Percentiles rank a stretch among this genome's conserved stretches.
Evolutionary conservation across 306 rosid species (phyloP).

Genomic region (Cucurbita argyrosperma): DNA sequence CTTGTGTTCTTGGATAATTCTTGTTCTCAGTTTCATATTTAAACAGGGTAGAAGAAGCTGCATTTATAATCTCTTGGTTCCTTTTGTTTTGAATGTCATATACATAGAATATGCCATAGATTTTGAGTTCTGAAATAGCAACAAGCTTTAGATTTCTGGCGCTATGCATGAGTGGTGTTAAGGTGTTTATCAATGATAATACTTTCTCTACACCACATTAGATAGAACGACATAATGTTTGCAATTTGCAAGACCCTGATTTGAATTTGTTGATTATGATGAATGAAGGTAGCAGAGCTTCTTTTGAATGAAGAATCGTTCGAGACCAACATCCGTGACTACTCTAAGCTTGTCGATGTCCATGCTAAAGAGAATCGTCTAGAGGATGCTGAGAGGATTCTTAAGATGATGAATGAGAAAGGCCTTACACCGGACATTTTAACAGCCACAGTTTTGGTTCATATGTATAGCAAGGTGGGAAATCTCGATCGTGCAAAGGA

Average conservation of each 20-base stretch:
- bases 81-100: not conserved
- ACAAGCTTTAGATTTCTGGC: not conserved
- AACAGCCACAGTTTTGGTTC: slow-evolving; percentile 37
- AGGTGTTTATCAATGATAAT: not conserved
- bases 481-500: slow-evolving; percentile 43
- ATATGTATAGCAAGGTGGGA: slow-evolving; percentile 73
- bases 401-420: slow-evolving; percentile 55
- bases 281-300: slow-evolving; percentile 62
- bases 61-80: not conserved
- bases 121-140: not conserved
- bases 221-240: not conserved
- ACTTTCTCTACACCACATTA: not conserved
- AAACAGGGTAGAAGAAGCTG: not conserved
- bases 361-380: slow-evolving; percentile 47
- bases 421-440: slow-evolving; percentile 40
- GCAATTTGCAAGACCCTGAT: not conserved
- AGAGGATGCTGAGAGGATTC: slow-evolving; percentile 65
- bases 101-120: not conserved
- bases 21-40: not conserved
- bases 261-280: not conserved
- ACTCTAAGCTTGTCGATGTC: slow-evolving; percentile 51
- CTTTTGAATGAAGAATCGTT: slow-evolving; percentile 60
- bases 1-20: not conserved
- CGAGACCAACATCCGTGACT: slow-evolving; percentile 53
- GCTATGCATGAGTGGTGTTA: not conserved